Base-by-base conservation (phyloP, 441 rosid genomes). In the Rhodomyrtus psidioides region DNA sequence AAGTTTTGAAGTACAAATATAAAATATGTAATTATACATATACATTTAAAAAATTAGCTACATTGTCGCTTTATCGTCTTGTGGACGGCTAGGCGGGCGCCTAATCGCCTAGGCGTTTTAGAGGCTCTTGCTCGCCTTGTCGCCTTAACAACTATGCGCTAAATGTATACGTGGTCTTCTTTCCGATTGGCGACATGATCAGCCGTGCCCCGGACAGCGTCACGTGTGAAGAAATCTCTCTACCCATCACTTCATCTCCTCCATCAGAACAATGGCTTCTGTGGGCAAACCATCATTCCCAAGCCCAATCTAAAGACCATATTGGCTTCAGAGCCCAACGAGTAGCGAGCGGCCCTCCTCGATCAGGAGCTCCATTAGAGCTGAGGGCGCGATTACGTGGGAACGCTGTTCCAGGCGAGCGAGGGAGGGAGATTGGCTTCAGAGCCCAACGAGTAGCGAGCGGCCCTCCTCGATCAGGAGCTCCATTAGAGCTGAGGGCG, bases 401-500 rank as follows among this genome's bases (percentile, higher is more conserved):
- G n/a, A 70, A n/a, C 7, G 7, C 79, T 70, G 49, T 39, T 70
- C 79, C 21, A 44, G 34, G 49, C 23, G 16, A 39, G 85, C 84
- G 65, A 79, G 62, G 51, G 53, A 84, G 86, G 27, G 89, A 74
- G 83, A n/a, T n/a, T n/a, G n/a, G n/a, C n/a, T n/a, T n/a, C n/a
- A n/a, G n/a, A n/a, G n/a, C 46, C 79, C 46, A 65, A 34, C n/a
- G 26, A n/a, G 1, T 0, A 42, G 79, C 2, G n/a, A 1, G 39
- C 5, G 79, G 49, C 79, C 79, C n/a, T 65, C 79, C 8, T 34
- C 19, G 49, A 34, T 65, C 1, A 1, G 79, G 79, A 70, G 49
- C 15, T 70, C 49, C 79, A 39, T 39, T 23, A 21, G n/a, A 70
- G 79, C 79, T 10, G 79, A 34, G 1, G 2, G 49, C 0, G 79